These are phyloP conservation scores for Globisporangium paddicum DNA, from an alignment of 352 stramenopile genomes.

Conservation along the genomic window DNA sequence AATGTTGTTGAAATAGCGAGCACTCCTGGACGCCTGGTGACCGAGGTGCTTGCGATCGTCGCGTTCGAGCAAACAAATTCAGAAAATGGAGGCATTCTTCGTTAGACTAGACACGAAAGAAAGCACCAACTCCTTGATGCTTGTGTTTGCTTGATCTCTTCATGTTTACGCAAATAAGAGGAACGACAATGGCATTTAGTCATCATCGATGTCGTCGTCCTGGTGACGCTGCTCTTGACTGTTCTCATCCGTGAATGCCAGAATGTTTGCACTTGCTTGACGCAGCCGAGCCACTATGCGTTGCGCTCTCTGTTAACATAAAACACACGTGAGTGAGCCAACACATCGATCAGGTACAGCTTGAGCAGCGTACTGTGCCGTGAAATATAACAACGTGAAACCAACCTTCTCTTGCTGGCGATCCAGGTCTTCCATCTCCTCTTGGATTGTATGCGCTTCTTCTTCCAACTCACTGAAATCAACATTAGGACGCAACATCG, in stretches of 20 bases:
- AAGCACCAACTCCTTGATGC: neutral
- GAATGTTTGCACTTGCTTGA: constrained; percentile 52
- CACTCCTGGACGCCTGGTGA: neutral
- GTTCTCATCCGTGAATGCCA: constrained; percentile 36
- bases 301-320: constrained; percentile 25
- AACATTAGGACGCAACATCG: neutral
- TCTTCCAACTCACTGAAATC: constrained; percentile 40
- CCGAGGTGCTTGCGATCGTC: neutral
- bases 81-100: constrained; percentile 10
- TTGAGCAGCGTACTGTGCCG: neutral
- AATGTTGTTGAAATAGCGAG: constrained; percentile 16
- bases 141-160: neutral
- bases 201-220: constrained; percentile 3
- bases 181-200: neutral
- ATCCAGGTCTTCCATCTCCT: constrained; percentile 53
- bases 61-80: constrained; percentile 7
- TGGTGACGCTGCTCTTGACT: constrained; percentile 13
- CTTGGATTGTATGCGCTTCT: constrained; percentile 50
- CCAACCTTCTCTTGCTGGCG: constrained; percentile 45
- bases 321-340: neutral
- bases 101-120: constrained; percentile 16
- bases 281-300: constrained; percentile 34
- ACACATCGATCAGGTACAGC: neutral
- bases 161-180: neutral
- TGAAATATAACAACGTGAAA: too few relatives aligned